phyloP scores from a whole-genome alignment of 768 basidiomycete species.

The Fomitopsis serialis region DNA sequence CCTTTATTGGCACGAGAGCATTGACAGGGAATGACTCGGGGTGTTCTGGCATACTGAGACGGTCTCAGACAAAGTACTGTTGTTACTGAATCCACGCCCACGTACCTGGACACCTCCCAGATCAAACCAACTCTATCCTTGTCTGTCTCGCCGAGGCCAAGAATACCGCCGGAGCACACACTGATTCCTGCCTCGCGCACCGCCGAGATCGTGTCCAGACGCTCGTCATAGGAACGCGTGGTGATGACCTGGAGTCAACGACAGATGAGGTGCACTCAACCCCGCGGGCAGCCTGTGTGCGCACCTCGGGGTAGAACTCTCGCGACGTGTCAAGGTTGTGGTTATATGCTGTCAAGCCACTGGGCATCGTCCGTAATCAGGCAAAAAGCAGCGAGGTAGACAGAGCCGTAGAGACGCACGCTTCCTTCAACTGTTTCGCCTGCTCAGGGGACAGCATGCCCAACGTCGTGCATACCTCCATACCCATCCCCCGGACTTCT shows the following conservation, averaged over 20 bases:
- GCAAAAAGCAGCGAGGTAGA: neutral
- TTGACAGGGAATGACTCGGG: slow-evolving; percentile 99
- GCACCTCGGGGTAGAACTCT: slow-evolving; percentile 89
- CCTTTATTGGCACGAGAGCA: slow-evolving; percentile 91
- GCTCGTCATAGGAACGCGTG: slow-evolving; percentile 90
- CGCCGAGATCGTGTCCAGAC: slow-evolving; percentile 81
- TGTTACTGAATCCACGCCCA: slow-evolving; percentile 14
- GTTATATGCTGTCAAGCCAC: slow-evolving; percentile 95
- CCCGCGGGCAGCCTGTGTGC: slow-evolving; percentile 8
- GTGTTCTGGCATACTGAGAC: slow-evolving; percentile 79
- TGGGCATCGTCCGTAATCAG: slow-evolving; percentile 20
- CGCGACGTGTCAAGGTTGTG: slow-evolving; percentile 98
- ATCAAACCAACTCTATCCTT: slow-evolving; percentile 89
- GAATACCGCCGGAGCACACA: slow-evolving; percentile 94
- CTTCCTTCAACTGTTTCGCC: slow-evolving; percentile 86
- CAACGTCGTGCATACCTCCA: slow-evolving; percentile 99
- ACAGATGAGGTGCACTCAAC: neutral
- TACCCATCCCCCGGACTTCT: slow-evolving; percentile 88
- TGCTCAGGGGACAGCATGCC: slow-evolving; percentile 96
- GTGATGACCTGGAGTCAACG: slow-evolving; percentile 84
- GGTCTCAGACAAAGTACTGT: slow-evolving; percentile 2
- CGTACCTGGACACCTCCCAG: slow-evolving; percentile 87
- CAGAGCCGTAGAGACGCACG: slow-evolving; percentile 63
- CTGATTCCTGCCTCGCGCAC: slow-evolving; percentile 95
- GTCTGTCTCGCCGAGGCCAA: slow-evolving; percentile 91